A percentile compares a stretch with the other conserved stretches of the same genome.
Conservation (phyloP, 495 filamentous ascomycete species). For the Neurospora sp. region DNA sequence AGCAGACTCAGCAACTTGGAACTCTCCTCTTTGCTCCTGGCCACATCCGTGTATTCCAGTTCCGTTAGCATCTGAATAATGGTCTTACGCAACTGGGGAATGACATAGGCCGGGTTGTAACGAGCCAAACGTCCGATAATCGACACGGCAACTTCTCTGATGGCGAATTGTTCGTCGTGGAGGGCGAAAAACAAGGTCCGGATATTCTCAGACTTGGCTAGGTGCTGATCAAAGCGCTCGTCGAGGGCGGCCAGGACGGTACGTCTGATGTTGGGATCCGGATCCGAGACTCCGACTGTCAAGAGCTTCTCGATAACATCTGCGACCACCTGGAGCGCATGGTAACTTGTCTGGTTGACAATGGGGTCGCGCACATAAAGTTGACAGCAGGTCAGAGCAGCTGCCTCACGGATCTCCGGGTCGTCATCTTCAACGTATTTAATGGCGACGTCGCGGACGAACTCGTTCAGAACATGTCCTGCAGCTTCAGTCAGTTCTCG, state of each 20-base stretch:
- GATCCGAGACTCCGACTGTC: conserved; percentile 87
- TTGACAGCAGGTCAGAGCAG: conserved; percentile 94
- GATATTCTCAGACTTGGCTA: conserved; percentile 92
- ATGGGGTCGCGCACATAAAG: conserved; percentile 94
- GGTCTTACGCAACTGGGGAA: conserved; percentile 85
- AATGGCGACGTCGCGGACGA: conserved; percentile 95
- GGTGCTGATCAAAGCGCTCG: conserved; percentile 85
- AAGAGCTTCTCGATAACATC: conserved; percentile 95
- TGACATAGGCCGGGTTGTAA: conserved; percentile 93
- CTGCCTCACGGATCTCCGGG: conserved; percentile 84
- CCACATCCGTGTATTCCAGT: conserved; percentile 87
- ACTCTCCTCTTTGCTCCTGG: conserved; percentile 90
- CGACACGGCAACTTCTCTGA: conserved; percentile 86
- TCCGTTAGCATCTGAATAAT: conserved; percentile 94
- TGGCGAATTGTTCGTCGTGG: conserved; percentile 88
- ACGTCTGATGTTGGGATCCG: conserved; percentile 75
- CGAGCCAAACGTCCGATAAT: conserved; percentile 89
- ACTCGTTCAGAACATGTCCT: conserved; percentile 93
- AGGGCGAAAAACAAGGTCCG: conserved; percentile 89
- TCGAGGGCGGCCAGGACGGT: conserved; percentile 85
- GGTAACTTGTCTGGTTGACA: conserved; percentile 91
- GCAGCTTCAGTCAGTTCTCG: conserved; percentile 11
- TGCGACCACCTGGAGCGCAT: conserved; percentile 91
- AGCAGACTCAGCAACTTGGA: conserved; percentile 86
- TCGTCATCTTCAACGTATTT: conserved; percentile 96